Conservation (phyloP, 1,139 yeast genomes). For the Diutina rugosa region DNA sequence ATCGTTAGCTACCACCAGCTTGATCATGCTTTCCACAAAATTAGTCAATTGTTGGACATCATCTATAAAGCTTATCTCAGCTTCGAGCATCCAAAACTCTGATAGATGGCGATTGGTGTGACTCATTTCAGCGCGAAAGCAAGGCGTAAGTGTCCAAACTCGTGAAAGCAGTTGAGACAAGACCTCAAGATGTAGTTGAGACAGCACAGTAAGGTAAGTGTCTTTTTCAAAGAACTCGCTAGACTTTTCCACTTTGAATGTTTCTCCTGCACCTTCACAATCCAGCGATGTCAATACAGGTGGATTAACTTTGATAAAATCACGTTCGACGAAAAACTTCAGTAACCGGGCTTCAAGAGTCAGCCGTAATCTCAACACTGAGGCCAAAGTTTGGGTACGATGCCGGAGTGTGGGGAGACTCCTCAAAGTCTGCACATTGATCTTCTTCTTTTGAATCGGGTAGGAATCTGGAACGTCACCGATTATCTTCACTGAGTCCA, state of each 20-base stretch:
- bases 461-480: slow-evolving; percentile 53
- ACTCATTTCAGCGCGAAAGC: slow-evolving; percentile 88
- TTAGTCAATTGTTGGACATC: slow-evolving; percentile 45
- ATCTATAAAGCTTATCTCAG: slow-evolving; percentile 63
- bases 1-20: slow-evolving; percentile 32
- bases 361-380: slow-evolving; percentile 64
- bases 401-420: slow-evolving; percentile 66
- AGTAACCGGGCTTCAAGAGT: slow-evolving; percentile 41
- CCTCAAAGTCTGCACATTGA: slow-evolving; percentile 54
- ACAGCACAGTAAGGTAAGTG: slow-evolving; percentile 75
- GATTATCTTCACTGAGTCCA: slow-evolving; percentile 13
- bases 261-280: slow-evolving; percentile 97
- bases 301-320: slow-evolving; percentile 65
- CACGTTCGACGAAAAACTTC: slow-evolving; percentile 38
- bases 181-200: slow-evolving; percentile 84
- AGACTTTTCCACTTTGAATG: slow-evolving; percentile 42
- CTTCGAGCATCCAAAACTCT: slow-evolving; percentile 98
- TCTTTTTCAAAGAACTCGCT: slow-evolving; percentile 48
- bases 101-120: slow-evolving; percentile 85
- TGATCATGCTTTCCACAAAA: slow-evolving; percentile 61
- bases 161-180: slow-evolving; percentile 61
- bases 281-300: slow-evolving; percentile 84
- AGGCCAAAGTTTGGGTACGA: slow-evolving; percentile 52
- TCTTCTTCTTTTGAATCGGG: slow-evolving; percentile 77
- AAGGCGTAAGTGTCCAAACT: slow-evolving; percentile 86